Conservation (phyloP, 495 filamentous ascomycete genomes). For the Pseudotulostoma volvatum region DNA sequence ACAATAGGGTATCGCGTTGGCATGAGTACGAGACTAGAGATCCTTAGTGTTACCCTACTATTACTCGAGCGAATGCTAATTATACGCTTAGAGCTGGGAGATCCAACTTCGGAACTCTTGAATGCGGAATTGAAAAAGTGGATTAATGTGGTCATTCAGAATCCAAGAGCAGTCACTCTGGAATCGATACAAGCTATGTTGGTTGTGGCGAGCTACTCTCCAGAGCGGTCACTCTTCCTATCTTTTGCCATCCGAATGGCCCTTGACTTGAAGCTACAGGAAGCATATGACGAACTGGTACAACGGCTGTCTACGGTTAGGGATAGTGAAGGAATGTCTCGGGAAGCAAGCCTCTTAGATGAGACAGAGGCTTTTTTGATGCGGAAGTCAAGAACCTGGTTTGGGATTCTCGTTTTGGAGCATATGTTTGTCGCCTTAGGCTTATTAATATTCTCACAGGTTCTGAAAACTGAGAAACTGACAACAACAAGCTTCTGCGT, state of each 20-base stretch:
- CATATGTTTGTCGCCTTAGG: slow-evolving; percentile 21
- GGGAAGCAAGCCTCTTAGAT: slow-evolving; percentile 6
- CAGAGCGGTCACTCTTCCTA: slow-evolving; percentile 28
- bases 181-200: slow-evolving; percentile 35
- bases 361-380: slow-evolving; percentile 20
- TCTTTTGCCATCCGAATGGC: slow-evolving; percentile 34
- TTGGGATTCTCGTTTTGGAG: slow-evolving; percentile 30
- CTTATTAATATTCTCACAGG: slow-evolving; percentile 6
- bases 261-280: slow-evolving; percentile 26
- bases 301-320: slow-evolving; percentile 16
- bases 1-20: slow-evolving; percentile 31
- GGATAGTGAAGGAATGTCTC: slow-evolving; percentile 10
- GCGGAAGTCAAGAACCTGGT: slow-evolving; percentile 28
- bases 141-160: slow-evolving; percentile 30
- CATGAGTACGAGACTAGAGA: slow-evolving; percentile 11
- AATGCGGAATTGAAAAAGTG: slow-evolving; percentile 26
- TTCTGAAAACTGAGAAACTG: not conserved
- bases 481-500: slow-evolving; percentile 24
- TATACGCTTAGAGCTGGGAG: slow-evolving; percentile 12
- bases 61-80: not conserved
- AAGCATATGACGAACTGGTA: slow-evolving; percentile 25
- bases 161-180: slow-evolving; percentile 17
- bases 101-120: slow-evolving; percentile 22
- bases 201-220: slow-evolving; percentile 30
- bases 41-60: not conserved